These are phyloP conservation scores for Leptomonas pyrrhocoris DNA, from an alignment of 208 protist genomes.

Conservation along the genomic window DNA sequence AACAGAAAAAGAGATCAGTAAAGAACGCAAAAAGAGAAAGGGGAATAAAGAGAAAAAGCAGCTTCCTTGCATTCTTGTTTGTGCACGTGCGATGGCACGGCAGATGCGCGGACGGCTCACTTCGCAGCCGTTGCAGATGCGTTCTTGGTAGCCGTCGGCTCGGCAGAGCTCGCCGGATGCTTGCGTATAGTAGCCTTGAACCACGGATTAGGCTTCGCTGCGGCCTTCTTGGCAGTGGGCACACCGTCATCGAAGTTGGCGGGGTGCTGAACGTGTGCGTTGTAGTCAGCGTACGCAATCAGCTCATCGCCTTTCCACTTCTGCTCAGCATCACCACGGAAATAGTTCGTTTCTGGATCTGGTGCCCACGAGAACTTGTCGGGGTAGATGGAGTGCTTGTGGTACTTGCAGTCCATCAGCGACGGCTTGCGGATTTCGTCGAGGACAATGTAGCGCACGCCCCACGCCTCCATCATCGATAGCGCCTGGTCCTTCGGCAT, in stretches of 20 bases:
- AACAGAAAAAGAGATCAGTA: slow-evolving; percentile 15
- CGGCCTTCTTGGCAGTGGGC: neutral
- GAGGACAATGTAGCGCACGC: slow-evolving; percentile 78
- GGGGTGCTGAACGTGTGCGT: slow-evolving; percentile 49
- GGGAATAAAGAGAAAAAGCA: slow-evolving; percentile 6
- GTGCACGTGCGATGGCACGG: neutral
- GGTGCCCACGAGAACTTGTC: slow-evolving; percentile 86
- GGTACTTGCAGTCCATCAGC: slow-evolving; percentile 75
- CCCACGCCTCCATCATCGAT: slow-evolving; percentile 77
- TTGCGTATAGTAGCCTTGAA: slow-evolving; percentile 5
- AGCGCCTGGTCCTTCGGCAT: slow-evolving; percentile 75
- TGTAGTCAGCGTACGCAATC: slow-evolving; percentile 75
- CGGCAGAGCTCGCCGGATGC: neutral
- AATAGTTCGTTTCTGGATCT: slow-evolving; percentile 70
- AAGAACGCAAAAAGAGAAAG: slow-evolving; percentile 24
- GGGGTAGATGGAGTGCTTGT: slow-evolving; percentile 73
- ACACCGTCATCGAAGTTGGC: slow-evolving; percentile 30
- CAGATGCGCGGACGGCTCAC: neutral
- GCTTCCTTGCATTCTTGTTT: neutral
- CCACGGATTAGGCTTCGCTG: slow-evolving; percentile 21
- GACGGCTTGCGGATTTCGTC: slow-evolving; percentile 83
- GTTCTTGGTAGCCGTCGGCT: neutral
- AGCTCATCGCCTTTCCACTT: slow-evolving; percentile 85
- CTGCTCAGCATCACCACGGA: slow-evolving; percentile 79
- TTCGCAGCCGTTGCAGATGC: slow-evolving; percentile 17